A percentile compares a stretch with the other conserved stretches of the same genome.
phyloP scores from a whole-genome alignment of 805 yeast genomes.

The Cyberlindnera suaveolens region DNA sequence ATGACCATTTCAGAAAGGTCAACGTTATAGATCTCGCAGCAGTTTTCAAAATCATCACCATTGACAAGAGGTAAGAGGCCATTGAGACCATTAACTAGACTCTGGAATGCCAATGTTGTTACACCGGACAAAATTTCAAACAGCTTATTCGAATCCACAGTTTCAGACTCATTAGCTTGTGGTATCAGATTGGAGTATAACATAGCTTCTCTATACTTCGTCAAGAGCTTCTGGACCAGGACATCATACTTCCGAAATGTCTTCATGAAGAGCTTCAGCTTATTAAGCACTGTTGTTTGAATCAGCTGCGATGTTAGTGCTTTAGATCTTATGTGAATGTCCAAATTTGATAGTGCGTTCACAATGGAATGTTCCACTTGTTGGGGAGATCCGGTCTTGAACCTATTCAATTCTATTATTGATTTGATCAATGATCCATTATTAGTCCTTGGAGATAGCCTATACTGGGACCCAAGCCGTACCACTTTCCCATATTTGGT shows the following conservation, averaged over 20 bases:
- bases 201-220: constrained; percentile 25
- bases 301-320: constrained; percentile 4
- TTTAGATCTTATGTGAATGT: constrained; percentile 1
- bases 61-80: constrained; percentile 26
- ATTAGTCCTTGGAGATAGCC: not conserved
- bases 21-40: constrained; percentile 38
- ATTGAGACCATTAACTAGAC: constrained; percentile 22
- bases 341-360: not conserved
- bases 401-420: not conserved
- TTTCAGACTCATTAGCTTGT: not conserved
- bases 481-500: constrained; percentile 1
- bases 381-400: not conserved
- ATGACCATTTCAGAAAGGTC: constrained; percentile 25
- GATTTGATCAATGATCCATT: not conserved
- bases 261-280: constrained; percentile 14
- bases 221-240: constrained; percentile 22
- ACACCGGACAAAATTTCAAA: constrained; percentile 24
- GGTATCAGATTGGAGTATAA: constrained; percentile 18
- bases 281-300: constrained; percentile 11
- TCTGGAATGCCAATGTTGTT: constrained; percentile 28
- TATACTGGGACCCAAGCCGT: not conserved
- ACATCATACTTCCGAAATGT: constrained; percentile 23
- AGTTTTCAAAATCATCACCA: constrained; percentile 31
- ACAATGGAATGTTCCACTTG: not conserved
- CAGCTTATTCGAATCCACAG: constrained; percentile 4